Evolutionary conservation across 2,329 filamentous ascomycete genomes (phyloP), one percentile per base, ranked within the genome.

Genomic region (Colletotrichum cuscutae): DNA sequence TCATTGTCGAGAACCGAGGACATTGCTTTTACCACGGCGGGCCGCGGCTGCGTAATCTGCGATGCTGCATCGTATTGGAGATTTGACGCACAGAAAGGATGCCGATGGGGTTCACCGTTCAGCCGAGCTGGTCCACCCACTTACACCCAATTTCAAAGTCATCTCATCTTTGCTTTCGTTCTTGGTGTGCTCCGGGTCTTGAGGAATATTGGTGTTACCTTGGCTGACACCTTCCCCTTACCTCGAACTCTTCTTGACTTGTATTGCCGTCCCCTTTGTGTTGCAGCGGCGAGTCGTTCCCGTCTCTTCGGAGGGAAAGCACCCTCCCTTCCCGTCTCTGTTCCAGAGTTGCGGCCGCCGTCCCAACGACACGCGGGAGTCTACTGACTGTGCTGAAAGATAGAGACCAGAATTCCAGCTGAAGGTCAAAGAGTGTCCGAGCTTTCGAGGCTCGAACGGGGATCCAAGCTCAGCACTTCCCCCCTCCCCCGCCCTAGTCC

Each of bases 361-460:
- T 54, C 19, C 42, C 42, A 19, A 49, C 15, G 42, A 49, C 42
- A n/a, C 7, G 42, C 42, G 42, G 42, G 19, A 9, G 42, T 49
- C 42, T 11, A 19, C 37, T 42, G 37, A 42, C 32, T 35, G 32
- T 49, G 42, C 37, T 42, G 37, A 42, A 42, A 42, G 37, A n/a
- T 6, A 49, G 42, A 49, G 42, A 26, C 22, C 28, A 56, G 59
- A 46, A 46, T 22, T 37, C 22, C 22, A 30, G 15, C 37, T 19
- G 42, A 72, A 54, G 66, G 70, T 72, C 66, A 72, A 70, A 70
- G 66, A 70, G 54, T 46, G 70, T 57, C 70, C 56, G 70, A 72
- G 66, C 70, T 65, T 65, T 69, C 32, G 56, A 70, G 70, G 70
- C 65, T 65, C 60, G 59, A 72, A 70, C 65, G 46, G 66, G 59